Evolutionary conservation across 116 monocot species (phyloP), one percentile per base, ranked within the genome.

Genomic region (Dioscorea cayenensis): DNA sequence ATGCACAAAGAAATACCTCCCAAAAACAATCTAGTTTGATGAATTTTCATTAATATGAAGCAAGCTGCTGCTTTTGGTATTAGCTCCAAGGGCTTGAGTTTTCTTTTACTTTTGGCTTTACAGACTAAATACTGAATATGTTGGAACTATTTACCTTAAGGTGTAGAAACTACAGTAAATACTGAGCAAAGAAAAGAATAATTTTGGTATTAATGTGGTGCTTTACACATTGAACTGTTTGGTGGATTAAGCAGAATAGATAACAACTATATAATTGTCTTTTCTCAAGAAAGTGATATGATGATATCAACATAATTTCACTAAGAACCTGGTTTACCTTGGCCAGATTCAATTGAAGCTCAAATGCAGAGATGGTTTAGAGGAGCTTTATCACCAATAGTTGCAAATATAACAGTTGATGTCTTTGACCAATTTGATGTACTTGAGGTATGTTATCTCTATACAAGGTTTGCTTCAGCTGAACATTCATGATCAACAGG

Each of bases 401-500:
- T 99, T 43, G 82, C 86, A 61, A 81, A 91, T 74, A 66, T 99
- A 35, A 77, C 68, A 10, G 59, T 94, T 73, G 85, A 94, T 37
- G 50, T 75, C 37, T 83, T 83, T 66, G 79, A 86, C 48, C 61
- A 79, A 69, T 69, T 83, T 69, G 81, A 99, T 72, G 76, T 62
- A 66, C 63, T 77, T 51, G 97, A 97, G 94, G 97, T 96, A 80
- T 60, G 35, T 10, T 16, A 43, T 43, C 12, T 1, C 43, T 43
- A 43, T 12, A 8, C 43, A 43, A 7, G 0, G 6, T 43, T 43
- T 43, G 12, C 43, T 43, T 7, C 43, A 43, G 1, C 43, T 43
- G 1, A 43, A 8, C 43, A 8, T 9, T 43, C 5, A 43, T 43
- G 43, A 43, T 43, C 43, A 43, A 3, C 43, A 43, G 43, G 11